A percentile compares a stretch with the other conserved stretches of the same genome.
These are phyloP conservation scores for Leccinum rimulosum DNA, from an alignment of 768 basidiomycete species.

Conservation along the genomic window DNA sequence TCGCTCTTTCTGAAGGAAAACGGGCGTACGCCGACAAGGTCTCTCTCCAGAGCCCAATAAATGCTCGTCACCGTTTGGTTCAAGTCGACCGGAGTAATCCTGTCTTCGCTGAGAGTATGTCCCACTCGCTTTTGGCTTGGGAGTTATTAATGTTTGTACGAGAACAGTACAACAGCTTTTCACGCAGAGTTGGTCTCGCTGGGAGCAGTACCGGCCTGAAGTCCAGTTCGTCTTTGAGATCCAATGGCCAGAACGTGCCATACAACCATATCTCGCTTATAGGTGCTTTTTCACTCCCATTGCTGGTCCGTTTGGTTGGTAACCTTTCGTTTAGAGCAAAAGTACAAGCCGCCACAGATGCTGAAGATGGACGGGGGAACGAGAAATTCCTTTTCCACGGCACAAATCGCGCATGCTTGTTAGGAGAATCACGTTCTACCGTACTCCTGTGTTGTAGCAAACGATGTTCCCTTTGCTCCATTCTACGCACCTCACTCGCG, in stretches of 20 bases:
- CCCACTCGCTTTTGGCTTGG: background rate
- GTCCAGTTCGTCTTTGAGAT: slow-evolving; percentile 14
- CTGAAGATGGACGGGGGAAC: slow-evolving; percentile 10
- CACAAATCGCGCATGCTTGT: slow-evolving; percentile 14
- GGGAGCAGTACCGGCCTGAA: slow-evolving; percentile 8
- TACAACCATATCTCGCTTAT: slow-evolving; percentile 11
- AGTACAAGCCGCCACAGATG: slow-evolving; percentile 5
- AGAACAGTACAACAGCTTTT: slow-evolving; percentile 9
- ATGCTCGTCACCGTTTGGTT: slow-evolving; percentile 6
- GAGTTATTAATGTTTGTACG: background rate
- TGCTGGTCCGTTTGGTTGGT: background rate
- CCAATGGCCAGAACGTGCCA: slow-evolving; percentile 9
- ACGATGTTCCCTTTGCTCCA: slow-evolving; percentile 14
- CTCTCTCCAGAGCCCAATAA: slow-evolving; percentile 1
- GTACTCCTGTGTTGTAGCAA: slow-evolving; percentile 5
- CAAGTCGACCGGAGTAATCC: slow-evolving; percentile 4
- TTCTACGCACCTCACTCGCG: slow-evolving; percentile 12
- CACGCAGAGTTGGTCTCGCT: slow-evolving; percentile 11
- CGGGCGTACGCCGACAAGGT: background rate
- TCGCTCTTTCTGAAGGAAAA: background rate
- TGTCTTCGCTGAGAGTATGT: slow-evolving; percentile 12
- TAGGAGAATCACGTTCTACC: slow-evolving; percentile 14
- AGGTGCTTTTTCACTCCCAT: background rate
- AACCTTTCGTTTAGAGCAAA: background rate
- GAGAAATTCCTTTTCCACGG: slow-evolving; percentile 13